Percentiles rank a stretch among this genome's conserved stretches.
These are phyloP conservation scores for Myochromella boudieri DNA, from an alignment of 768 basidiomycete genomes.

Conservation along the genomic window DNA sequence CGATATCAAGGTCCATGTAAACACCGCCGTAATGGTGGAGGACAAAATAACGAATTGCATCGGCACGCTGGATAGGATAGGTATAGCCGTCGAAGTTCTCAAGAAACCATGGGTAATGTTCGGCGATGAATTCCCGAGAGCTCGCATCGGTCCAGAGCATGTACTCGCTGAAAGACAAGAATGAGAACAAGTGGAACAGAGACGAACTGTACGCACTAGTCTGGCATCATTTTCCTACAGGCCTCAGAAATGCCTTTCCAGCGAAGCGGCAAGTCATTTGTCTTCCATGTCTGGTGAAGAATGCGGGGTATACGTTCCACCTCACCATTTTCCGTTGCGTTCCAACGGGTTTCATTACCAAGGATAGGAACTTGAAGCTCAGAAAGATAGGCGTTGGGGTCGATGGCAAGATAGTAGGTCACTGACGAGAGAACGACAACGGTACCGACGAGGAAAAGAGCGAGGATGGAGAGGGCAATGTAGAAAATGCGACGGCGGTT, in stretches of 20 bases:
- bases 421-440: conserved; percentile 90
- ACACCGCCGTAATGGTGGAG: conserved; percentile 94
- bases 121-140: conserved; percentile 87
- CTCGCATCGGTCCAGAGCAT: conserved; percentile 95
- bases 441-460: conserved; percentile 82
- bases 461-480: conserved; percentile 51
- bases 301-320: conserved; percentile 86
- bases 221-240: conserved; percentile 90
- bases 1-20: conserved; percentile 96
- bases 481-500: conserved; percentile 45
- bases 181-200: conserved; percentile 11
- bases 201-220: conserved; percentile 71
- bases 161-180: conserved; percentile 67
- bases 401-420: conserved; percentile 86
- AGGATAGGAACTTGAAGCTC: conserved; percentile 71
- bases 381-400: conserved; percentile 73
- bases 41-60: conserved; percentile 97
- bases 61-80: conserved; percentile 93
- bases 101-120: conserved; percentile 90
- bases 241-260: conserved; percentile 82
- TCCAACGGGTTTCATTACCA: conserved; percentile 57
- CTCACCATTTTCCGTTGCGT: conserved; percentile 58
- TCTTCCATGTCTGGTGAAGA: conserved; percentile 99
- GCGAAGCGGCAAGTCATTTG: conserved; percentile 74
- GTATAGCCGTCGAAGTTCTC: conserved; percentile 90